Base-by-base conservation (phyloP, 1,139 yeast species). In the Suhomyces taliae region DNA sequence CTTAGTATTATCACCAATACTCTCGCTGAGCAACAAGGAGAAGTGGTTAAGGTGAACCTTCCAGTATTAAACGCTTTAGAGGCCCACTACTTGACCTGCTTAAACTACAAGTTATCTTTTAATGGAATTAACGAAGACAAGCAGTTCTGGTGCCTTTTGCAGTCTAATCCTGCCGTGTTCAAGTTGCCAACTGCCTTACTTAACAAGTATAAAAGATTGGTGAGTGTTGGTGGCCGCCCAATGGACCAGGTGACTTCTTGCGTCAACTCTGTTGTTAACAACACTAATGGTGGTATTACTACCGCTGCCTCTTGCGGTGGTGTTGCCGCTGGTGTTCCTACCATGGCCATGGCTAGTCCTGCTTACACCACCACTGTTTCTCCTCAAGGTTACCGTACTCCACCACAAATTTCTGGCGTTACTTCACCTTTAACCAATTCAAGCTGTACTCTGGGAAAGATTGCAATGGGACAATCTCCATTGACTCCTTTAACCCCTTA, bases 101-200 rank as follows among this genome's bases (percentile, higher is more conserved):
- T 70, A 33, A 58, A 69, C 55, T 71, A 64, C 52, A 58, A 63
- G 39, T 53, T 71, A 19, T 59, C 65, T 11, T 71, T 61, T 50
- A 59, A 59, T 35, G 50, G 55, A 37, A 50, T 70, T 34, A 51
- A 53, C 41, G 43, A 45, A 6, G 68, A 67, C 47, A 45, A 43
- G 0, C 45, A 52, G 14, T 70, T 69, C 50, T 70, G 74, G 74
- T 39, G 33, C 27, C 14, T 44, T 15, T n/a, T 47, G 27, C 5
- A 39, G 14, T 10, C 27, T 27, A 31, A 45, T 2, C 27, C 34
- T 12, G 36, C 12, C 26, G 51, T 50, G 24, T 46, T 52, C 41
- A 50, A 44, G 44, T 44, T 53, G 36, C 55, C 54, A 7, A 88
- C 43, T 7, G 11, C 48, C 2, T 36, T 50, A 43, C 35, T 53